Evolutionary conservation across 75 land plant species (phyloP).

Genomic region (Selaginella tamariscina): DNA sequence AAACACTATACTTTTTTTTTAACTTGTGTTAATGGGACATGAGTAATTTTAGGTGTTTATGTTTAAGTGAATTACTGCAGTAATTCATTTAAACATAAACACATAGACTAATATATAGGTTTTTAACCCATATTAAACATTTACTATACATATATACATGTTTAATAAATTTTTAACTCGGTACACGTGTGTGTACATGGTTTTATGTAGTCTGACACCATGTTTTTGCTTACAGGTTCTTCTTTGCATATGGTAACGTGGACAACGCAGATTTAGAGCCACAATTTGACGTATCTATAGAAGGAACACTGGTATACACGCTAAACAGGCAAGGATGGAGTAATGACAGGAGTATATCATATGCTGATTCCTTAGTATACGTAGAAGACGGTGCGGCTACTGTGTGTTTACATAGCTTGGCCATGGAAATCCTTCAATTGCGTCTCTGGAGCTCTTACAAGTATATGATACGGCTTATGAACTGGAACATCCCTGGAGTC

Average conservation of each 20-base stretch:
- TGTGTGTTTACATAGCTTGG: conserved; percentile 85
- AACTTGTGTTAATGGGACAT: no score
- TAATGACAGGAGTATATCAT: conserved; percentile 37
- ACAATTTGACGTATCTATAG: conserved; percentile 71
- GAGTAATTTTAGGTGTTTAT: no score
- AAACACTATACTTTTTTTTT: no score
- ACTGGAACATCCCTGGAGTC: conserved; percentile 20
- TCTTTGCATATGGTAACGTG: conserved; percentile 45
- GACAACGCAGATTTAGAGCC: conserved; percentile 55
- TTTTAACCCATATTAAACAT: no score
- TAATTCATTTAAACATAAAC: no score
- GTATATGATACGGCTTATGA: conserved; percentile 55
- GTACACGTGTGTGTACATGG: no score
- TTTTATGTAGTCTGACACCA: no score
- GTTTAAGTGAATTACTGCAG: no score
- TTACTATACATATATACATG: no score
- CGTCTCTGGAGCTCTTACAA: conserved; percentile 71
- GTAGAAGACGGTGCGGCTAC: conserved; percentile 57
- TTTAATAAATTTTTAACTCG: no score
- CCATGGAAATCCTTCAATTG: conserved; percentile 84
- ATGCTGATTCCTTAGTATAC: conserved; percentile 53
- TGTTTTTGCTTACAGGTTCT: no score
- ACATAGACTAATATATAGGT: no score
- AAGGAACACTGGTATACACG: conserved; percentile 67
- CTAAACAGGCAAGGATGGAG: conserved; percentile 59